Conservation (phyloP, 2,329 filamentous ascomycete genomes). For the Thelonectria blattea region DNA sequence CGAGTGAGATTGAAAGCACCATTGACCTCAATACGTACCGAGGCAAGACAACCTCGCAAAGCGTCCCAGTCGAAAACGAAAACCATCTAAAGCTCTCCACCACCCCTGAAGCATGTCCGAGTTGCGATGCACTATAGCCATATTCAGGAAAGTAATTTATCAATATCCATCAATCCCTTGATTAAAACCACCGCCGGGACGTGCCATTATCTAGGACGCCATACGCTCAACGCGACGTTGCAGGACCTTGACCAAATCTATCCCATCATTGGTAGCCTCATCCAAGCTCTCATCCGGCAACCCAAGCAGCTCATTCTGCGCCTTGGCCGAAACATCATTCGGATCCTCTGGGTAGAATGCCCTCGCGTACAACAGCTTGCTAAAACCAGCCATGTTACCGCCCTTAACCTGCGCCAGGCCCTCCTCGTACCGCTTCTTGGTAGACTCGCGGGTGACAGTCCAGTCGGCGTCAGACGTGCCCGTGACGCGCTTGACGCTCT, state of each 20-base stretch:
- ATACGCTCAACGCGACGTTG: conserved; percentile 24
- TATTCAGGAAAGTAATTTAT: neutral
- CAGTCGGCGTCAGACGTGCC: conserved; percentile 63
- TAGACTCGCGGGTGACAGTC: conserved; percentile 56
- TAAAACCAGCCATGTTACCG: conserved; percentile 51
- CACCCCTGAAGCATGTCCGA: too few relatives aligned
- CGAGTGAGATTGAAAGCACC: too few relatives aligned
- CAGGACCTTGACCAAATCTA: conserved; percentile 48
- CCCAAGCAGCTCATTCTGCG: conserved; percentile 56
- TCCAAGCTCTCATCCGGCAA: conserved; percentile 62
- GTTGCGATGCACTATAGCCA: too few relatives aligned
- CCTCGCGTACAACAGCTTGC: conserved; percentile 57
- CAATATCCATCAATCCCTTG: neutral
- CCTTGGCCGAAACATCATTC: conserved; percentile 45
- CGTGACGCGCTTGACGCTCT: conserved; percentile 62
- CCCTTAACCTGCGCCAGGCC: conserved; percentile 50
- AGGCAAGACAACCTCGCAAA: too few relatives aligned
- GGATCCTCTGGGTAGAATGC: conserved; percentile 50
- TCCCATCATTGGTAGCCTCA: conserved; percentile 53
- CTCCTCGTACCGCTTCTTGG: conserved; percentile 53
- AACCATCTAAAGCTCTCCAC: too few relatives aligned
- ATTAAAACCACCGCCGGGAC: neutral
- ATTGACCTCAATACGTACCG: too few relatives aligned
- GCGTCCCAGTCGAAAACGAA: too few relatives aligned
- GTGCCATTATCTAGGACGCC: conserved; percentile 17